These are phyloP conservation scores for Metroxylon sagu DNA, from an alignment of 176 grass and related monocot genomes.

Conservation along the genomic window DNA sequence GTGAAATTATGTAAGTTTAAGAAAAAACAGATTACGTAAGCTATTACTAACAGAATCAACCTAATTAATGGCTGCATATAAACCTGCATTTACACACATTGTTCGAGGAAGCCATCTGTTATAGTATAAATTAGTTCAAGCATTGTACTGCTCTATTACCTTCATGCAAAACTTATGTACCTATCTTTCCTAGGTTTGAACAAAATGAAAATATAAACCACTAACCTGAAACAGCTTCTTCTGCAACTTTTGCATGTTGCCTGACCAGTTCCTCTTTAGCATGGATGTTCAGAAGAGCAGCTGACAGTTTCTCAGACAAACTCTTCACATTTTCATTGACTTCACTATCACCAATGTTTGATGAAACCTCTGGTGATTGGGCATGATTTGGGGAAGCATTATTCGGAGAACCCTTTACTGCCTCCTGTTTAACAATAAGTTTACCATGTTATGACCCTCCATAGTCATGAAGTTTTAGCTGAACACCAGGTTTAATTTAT, in stretches of 20 bases:
- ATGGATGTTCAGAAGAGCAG: constrained; percentile 70
- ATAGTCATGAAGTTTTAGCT: too few relatives aligned
- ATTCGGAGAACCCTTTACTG: constrained; percentile 12
- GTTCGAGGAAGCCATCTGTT: too few relatives aligned
- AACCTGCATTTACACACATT: too few relatives aligned
- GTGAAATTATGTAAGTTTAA: too few relatives aligned
- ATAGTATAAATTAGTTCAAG: too few relatives aligned
- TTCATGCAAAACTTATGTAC: background rate
- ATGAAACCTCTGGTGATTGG: constrained; percentile 34
- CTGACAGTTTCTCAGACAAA: constrained; percentile 75
- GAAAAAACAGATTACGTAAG: too few relatives aligned
- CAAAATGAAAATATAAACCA: background rate
- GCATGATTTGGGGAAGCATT: constrained; percentile 40
- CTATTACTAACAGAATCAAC: too few relatives aligned
- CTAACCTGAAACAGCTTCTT: constrained; percentile 93
- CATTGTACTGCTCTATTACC: too few relatives aligned
- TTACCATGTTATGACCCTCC: background rate
- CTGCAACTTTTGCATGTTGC: constrained; percentile 87
- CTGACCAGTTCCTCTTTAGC: constrained; percentile 93
- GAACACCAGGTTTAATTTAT: too few relatives aligned
- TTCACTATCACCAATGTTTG: constrained; percentile 30
- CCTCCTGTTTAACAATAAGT: constrained; percentile 37
- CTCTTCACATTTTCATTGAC: constrained; percentile 55
- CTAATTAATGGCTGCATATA: too few relatives aligned
- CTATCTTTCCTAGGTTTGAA: background rate